phyloP scores from a whole-genome alignment of 768 basidiomycete genomes.

The Rhodotorula kratochvilovae region DNA sequence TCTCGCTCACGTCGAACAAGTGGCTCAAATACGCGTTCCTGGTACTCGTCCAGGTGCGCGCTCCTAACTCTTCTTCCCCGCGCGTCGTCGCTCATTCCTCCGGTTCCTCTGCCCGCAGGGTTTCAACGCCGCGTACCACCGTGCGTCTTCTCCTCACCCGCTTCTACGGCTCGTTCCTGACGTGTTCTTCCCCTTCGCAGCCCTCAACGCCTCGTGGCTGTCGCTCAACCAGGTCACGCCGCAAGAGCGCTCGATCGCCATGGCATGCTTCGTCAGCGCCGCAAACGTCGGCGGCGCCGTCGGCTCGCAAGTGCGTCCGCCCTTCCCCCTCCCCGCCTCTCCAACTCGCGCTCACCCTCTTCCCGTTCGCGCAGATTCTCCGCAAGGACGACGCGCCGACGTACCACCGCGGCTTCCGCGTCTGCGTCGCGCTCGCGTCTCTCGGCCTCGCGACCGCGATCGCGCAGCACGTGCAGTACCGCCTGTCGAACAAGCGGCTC shows the following conservation, averaged over 20 bases:
- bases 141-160: constrained; percentile 11
- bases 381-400: constrained; percentile 43
- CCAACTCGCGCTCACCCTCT: too few relatives aligned
- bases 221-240: constrained; percentile 40
- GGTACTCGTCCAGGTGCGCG: constrained; percentile 10
- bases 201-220: constrained; percentile 41
- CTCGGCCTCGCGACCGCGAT: constrained; percentile 37
- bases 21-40: constrained; percentile 35
- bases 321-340: too few relatives aligned
- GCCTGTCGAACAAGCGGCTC: constrained; percentile 35
- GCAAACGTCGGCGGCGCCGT: constrained; percentile 44
- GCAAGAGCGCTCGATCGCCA: constrained; percentile 43
- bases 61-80: too few relatives aligned
- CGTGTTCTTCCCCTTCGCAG: neutral
- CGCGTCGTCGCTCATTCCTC: too few relatives aligned
- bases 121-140: constrained; percentile 37
- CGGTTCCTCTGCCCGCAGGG: constrained; percentile 7
- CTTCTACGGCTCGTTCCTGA: neutral
- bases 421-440: constrained; percentile 38
- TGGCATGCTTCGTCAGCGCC: constrained; percentile 44
- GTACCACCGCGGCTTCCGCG: constrained; percentile 42
- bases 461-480: constrained; percentile 41
- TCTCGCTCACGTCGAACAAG: neutral
- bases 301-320: constrained; percentile 38
- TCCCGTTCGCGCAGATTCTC: constrained; percentile 1